Evolutionary conservation across 306 rosid species (phyloP).

Genomic region (Quercus robur): DNA sequence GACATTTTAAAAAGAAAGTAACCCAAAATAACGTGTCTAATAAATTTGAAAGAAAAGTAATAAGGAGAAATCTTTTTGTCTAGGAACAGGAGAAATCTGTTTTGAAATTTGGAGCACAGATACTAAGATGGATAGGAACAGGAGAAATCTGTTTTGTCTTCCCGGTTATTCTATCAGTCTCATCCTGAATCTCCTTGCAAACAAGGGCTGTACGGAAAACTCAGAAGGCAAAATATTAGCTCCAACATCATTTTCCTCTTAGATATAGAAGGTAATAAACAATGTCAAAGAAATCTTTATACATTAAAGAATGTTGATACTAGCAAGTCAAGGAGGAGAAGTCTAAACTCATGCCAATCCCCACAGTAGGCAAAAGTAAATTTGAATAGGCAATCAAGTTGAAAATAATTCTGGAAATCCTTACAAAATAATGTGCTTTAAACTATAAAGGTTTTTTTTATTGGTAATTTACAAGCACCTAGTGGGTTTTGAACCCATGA

Average conservation of each 20-base stretch:
- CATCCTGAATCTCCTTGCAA: slow-evolving; percentile 87
- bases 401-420: neutral
- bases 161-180: slow-evolving; percentile 90
- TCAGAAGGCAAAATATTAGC: slow-evolving; percentile 12
- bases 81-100: slow-evolving; percentile 40
- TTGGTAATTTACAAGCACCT: neutral
- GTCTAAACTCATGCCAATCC: neutral
- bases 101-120: slow-evolving; percentile 88
- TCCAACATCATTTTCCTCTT: slow-evolving; percentile 6
- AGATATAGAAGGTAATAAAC: neutral
- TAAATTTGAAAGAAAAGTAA: neutral
- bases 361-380: neutral
- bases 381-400: neutral
- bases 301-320: slow-evolving; percentile 5
- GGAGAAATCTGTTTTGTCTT: slow-evolving; percentile 84
- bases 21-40: neutral
- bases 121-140: slow-evolving; percentile 94
- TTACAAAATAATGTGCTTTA: too few species aligned
- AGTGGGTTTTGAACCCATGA: too few species aligned
- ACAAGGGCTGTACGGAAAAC: slow-evolving; percentile 55
- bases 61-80: neutral
- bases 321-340: neutral
- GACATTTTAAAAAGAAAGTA: neutral
- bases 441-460: too few species aligned
- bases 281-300: neutral